Conservation (phyloP, 768 basidiomycete species). For the Paxillus ammoniavirescens region DNA sequence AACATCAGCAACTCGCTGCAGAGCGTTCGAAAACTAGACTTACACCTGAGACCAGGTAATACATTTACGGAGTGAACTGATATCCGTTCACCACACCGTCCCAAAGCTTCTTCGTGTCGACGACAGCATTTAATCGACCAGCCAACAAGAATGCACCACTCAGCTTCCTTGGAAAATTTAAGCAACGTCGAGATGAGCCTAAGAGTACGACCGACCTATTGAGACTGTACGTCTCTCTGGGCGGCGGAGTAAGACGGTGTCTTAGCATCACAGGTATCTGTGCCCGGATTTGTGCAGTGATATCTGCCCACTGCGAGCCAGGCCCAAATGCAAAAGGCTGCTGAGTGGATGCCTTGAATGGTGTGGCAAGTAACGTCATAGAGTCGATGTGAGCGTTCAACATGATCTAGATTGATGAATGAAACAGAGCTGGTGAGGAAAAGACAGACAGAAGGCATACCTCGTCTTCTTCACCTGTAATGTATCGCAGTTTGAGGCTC, state of each 20-base stretch:
- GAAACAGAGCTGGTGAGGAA: neutral
- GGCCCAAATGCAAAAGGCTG: constrained; percentile 83
- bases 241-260: constrained; percentile 88
- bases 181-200: neutral
- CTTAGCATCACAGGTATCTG: constrained; percentile 89
- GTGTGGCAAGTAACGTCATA: constrained; percentile 80
- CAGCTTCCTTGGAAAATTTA: constrained; percentile 51
- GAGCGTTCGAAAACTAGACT: too few species aligned
- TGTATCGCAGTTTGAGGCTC: constrained; percentile 83
- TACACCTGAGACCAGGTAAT: too few species aligned
- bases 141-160: constrained; percentile 82
- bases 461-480: constrained; percentile 85
- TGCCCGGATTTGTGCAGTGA: constrained; percentile 74
- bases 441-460: constrained; percentile 35
- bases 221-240: constrained; percentile 90
- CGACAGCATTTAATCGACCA: constrained; percentile 66
- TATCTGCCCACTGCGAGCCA: constrained; percentile 59
- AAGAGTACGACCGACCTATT: constrained; percentile 60
- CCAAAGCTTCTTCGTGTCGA: constrained; percentile 64
- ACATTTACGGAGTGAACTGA: constrained; percentile 9
- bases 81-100: constrained; percentile 51
- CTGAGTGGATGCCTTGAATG: constrained; percentile 64
- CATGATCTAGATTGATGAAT: constrained; percentile 53
- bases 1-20: too few species aligned
- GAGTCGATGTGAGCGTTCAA: constrained; percentile 82